Evolutionary conservation across 2,329 filamentous ascomycete genomes (phyloP).

Genomic region (Neofusicoccum cordaticola): DNA sequence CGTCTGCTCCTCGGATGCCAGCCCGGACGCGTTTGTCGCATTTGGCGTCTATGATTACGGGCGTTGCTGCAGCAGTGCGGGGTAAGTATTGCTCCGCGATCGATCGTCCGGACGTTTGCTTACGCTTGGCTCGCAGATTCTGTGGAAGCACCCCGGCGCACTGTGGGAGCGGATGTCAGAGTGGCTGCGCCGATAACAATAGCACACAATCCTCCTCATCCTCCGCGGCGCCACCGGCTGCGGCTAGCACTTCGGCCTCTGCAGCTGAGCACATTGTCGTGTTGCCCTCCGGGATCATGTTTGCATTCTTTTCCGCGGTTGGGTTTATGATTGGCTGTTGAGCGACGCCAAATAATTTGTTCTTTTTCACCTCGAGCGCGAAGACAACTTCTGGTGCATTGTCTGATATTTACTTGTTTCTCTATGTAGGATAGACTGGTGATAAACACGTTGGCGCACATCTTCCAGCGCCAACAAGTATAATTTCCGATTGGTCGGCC

Average conservation of each 20-base stretch:
- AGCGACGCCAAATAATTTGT: too few species aligned
- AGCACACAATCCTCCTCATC: neutral
- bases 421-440: too few species aligned
- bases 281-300: too few species aligned
- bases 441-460: too few species aligned
- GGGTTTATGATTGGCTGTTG: too few species aligned
- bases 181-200: neutral
- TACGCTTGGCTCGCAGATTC: neutral
- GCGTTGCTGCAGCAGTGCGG: neutral
- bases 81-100: neutral
- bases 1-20: neutral
- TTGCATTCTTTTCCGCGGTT: too few species aligned
- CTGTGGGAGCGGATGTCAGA: neutral
- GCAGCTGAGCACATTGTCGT: neutral
- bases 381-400: too few species aligned
- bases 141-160: neutral
- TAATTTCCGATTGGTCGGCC: too few species aligned
- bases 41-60: neutral
- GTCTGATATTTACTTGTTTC: too few species aligned
- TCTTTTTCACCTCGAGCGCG: too few species aligned
- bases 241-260: neutral
- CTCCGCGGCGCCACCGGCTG: neutral
- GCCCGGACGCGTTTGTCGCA: neutral
- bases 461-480: too few species aligned
- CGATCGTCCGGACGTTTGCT: neutral